Evolutionary conservation across 441 rosid species (phyloP), one percentile per base, ranked within the genome.

Genomic region (Pelargonium citronellum): DNA sequence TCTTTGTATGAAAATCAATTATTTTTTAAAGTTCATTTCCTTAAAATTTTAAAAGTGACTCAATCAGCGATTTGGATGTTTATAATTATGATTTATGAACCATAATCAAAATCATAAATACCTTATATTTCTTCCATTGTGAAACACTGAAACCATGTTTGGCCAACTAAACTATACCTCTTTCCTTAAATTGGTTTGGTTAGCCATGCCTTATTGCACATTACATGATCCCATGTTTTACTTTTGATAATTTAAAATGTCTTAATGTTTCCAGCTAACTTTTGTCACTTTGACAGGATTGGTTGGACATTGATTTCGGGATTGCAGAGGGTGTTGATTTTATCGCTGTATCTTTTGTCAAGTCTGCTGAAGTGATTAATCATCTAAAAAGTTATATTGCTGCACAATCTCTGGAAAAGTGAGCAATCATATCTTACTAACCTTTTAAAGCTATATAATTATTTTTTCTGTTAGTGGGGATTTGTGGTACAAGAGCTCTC

Each of bases 251-350:
- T 57, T 57, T 57, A 10, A 57, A 16, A 57, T 57, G 20, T 57
- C 62, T 22, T 22, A 57, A 57, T 57, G 27, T 5, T 55, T 55
- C 19, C 11, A 16, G 22, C 61, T 5, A 55, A 15, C 64, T 12
- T 58, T 37, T 61, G 53, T 16, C 60, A 63, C 17, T 41, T 64
- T 71, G 75, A 64, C 89, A 95, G 99, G 99, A 95, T 65, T 95
- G 99, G 98, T 79, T 92, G 79, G 99, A 95, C 80, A 95, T 95
- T 61, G 98, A 95, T 79, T 95, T 92, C 85, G 99, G 97, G 39
- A 87, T 95, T 12, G 87, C 90, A 19, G 97, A 88, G 85, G 91
- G 90, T 62, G 99, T 92, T 69, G 99, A 95, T 80, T 95, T 95
- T 79, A 87, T 92, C 68, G 99, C 99, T 20, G 84, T 95, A 76